Base-by-base conservation (phyloP, 192 early-diverging fungal species). In the Dissophora globulifera region DNA sequence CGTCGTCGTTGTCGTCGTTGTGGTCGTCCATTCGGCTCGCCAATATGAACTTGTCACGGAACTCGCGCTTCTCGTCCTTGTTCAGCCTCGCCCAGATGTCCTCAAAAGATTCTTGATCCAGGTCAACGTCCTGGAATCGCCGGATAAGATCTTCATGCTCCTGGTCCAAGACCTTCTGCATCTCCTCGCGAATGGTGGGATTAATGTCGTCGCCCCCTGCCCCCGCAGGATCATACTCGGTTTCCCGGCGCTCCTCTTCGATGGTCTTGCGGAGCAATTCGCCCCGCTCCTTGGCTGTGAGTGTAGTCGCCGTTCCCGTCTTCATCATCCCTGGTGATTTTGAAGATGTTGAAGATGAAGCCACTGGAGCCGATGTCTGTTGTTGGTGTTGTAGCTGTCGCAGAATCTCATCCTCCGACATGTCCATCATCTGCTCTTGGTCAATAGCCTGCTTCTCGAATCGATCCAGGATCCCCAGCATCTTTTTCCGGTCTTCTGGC, bases 71-170 rank as follows among this genome's bases (percentile, higher is more conserved):
- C 67, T 90, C 87, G 23, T 67, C 53, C 17, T 61, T 58, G 20
- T 71, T 85, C 15, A 90, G 53, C 41, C 59, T 75, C 27, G 55
- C 62, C 80, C 86, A 84, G 13, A 90, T 79, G 16, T 61, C 57
- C 15, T 85, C 79, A 10, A 84, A 47, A 19, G 81, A 67, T 16
- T 82, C 80, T 2, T 65, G 46, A 1, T 85, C 83, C 50, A 80
- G 48, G 62, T 89, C 82, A 3, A 90, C 35, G 19, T 50, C 78
- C 13, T 45, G 62, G 50, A 90, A 82, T 22, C 85, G 58, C 13
- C 74, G 41, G 1, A 69, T 69, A 1, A 89, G 35, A 62, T 84
- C 84, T 11, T 80, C 62, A 22, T 79, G 32, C 22, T 69, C 67
- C 25, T 66, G 30, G 15, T 66, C 58, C 47, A 67, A 16, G 6